Percentiles rank a stretch among this genome's conserved stretches.
Evolutionary conservation across 345 rosid species (phyloP).

Genomic region (Chamaenerion angustifolium): DNA sequence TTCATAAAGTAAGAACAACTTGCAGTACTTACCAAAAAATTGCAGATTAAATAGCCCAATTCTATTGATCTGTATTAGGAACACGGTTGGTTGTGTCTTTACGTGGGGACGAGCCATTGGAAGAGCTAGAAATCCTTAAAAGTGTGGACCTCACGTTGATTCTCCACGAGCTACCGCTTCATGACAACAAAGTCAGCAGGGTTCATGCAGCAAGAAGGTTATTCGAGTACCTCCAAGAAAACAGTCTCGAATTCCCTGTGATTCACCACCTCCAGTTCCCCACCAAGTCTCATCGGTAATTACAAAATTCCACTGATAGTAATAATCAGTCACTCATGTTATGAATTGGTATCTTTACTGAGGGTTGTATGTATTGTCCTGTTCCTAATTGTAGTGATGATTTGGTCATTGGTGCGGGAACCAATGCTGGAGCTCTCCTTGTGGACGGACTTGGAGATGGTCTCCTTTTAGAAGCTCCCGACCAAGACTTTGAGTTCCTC

Average conservation of each 20-base stretch:
- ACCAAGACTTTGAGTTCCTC: constrained; percentile 80
- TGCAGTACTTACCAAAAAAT: no score
- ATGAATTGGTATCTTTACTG: neutral
- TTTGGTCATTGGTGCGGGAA: constrained; percentile 79
- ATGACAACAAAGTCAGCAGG: constrained; percentile 67
- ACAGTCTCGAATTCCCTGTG: constrained; percentile 58
- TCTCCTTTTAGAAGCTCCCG: constrained; percentile 67
- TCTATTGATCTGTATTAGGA: constrained; percentile 27
- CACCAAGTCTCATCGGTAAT: constrained; percentile 55
- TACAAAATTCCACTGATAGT: neutral
- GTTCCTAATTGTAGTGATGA: constrained; percentile 55
- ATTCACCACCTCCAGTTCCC: constrained; percentile 89
- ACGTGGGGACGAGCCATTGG: constrained; percentile 67
- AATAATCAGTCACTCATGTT: constrained; percentile 1
- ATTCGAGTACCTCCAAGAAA: constrained; percentile 71
- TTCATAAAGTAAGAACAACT: neutral
- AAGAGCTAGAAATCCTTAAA: constrained; percentile 70
- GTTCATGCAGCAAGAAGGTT: constrained; percentile 97
- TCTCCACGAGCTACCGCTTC: constrained; percentile 62
- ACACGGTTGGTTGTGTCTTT: constrained; percentile 80
- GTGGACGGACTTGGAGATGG: constrained; percentile 99
- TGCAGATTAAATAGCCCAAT: constrained; percentile 1
- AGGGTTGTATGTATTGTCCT: constrained; percentile 3
- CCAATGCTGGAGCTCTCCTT: constrained; percentile 72
- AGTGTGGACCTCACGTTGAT: constrained; percentile 60